Evolutionary conservation across 306 rosid genomes (phyloP).

Genomic region (Casuarina equisetifolia): DNA sequence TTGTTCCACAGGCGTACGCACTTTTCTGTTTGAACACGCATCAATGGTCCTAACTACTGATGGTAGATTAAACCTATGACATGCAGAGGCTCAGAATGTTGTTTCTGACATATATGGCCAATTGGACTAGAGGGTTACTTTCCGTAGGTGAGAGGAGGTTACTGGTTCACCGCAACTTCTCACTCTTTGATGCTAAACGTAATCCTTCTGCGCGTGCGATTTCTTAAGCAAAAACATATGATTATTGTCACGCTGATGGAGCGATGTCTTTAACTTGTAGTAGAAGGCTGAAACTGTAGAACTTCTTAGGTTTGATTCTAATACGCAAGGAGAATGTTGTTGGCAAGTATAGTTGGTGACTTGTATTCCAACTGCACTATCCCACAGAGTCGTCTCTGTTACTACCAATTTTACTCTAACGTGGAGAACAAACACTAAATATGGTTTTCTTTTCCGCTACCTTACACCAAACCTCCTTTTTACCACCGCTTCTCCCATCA

Average conservation of each 20-base stretch:
- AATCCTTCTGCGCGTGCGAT: background rate
- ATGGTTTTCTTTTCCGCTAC: constrained; percentile 17
- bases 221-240: background rate
- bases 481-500: constrained; percentile 10
- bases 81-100: no score
- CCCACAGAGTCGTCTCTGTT: constrained; percentile 22
- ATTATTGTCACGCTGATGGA: background rate
- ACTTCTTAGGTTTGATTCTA: constrained; percentile 58
- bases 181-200: background rate
- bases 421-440: background rate
- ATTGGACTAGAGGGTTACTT: no score
- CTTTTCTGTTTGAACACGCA: no score
- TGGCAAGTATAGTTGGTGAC: constrained; percentile 51
- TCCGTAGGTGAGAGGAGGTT: no score
- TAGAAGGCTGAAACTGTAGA: constrained; percentile 26
- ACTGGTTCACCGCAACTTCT: background rate
- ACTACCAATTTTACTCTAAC: constrained; percentile 23
- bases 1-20: no score
- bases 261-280: constrained; percentile 31
- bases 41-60: no score
- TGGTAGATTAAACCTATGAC: no score
- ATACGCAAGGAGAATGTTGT: constrained; percentile 8
- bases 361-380: constrained; percentile 50
- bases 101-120: no score
- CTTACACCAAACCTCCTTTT: constrained; percentile 33